Base-by-base conservation (phyloP, 1,284 basidiomycete genomes). In the Leccinum subspadiceum region DNA sequence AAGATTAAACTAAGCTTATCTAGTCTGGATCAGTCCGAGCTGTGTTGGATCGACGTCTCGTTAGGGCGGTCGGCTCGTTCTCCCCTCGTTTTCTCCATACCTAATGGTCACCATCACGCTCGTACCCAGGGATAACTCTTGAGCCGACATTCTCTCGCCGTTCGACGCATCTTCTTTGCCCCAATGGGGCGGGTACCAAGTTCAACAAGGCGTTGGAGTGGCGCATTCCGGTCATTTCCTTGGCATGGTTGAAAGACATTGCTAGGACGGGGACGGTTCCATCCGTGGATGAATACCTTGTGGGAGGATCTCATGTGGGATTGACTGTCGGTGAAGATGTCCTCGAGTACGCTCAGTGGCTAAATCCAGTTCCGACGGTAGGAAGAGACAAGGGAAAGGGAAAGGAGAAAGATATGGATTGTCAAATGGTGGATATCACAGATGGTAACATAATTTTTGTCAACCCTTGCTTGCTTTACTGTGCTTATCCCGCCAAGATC, bases 111-210 rank as follows among this genome's bases (percentile, higher is more conserved):
- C 7, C 41, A 53, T 10, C 55, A 15, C 5, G 13, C 26, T 48
- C 31, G 39, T 50, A 49, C 26, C 44, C 58, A 88, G 89, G 88
- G 5, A 79, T 86, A 39, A 79, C 68, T 2, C 76, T 85, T 5
- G 79, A 83, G 5, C 76, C 80, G 0, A 79, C 76, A 12, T 90
- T 92, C 68, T 86, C 84, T 3, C 78, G 80, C 13, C 78, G 77
- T 5, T 80, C 85, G 1, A 92, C 90, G 0, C 87, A 92, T 65
- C 78, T 93, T 2, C 74, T 93, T 4, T 93, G 91, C 70, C 88
- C 89, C 0, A 81, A 84, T 5, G 81, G 79, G 1, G 76, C 69
- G 0, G 92, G 92, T 10, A 74, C 78, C 13, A 93, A 93, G 68
- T 89, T 81, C 56, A 81, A 84, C n/a, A 90, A 87, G 68, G 91